Conservation (phyloP, 208 protist species). For the Acanthamoeba sp. region DNA sequence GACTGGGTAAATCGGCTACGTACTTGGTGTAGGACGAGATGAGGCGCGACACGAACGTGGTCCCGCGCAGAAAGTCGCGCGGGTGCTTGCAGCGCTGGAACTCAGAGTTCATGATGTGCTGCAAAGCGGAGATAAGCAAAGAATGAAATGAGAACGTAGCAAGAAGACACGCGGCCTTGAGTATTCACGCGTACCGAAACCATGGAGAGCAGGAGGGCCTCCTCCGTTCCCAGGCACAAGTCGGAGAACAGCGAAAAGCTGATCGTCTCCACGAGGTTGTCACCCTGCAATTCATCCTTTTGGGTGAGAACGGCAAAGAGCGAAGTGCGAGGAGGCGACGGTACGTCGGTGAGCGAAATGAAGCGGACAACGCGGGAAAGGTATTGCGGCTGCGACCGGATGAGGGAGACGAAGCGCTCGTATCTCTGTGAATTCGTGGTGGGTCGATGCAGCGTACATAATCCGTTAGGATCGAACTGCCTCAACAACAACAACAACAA, state of each 20-base stretch:
- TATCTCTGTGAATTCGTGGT: constrained; percentile 71
- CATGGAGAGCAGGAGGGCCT: constrained; percentile 58
- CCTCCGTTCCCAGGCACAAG: constrained; percentile 55
- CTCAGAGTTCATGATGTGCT: constrained; percentile 53
- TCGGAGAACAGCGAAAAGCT: constrained; percentile 55
- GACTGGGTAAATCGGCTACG: not conserved
- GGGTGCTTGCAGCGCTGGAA: constrained; percentile 49
- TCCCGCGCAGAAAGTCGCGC: constrained; percentile 31
- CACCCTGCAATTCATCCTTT: too few relatives aligned
- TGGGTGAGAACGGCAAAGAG: not conserved
- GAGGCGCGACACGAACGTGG: constrained; percentile 54
- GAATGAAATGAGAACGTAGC: not conserved
- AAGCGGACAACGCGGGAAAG: constrained; percentile 22
- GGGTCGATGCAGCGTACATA: too few relatives aligned
- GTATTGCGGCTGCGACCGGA: constrained; percentile 44
- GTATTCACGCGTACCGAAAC: constrained; percentile 52
- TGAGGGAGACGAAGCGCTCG: constrained; percentile 38
- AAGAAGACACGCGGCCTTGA: too few relatives aligned
- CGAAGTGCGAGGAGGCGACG: not conserved
- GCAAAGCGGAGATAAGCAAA: not conserved
- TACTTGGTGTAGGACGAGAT: constrained; percentile 63
- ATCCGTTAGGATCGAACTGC: too few relatives aligned
- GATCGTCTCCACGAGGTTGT: constrained; percentile 59
- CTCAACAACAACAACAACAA: too few relatives aligned
- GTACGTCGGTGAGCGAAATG: constrained; percentile 38